phyloP scores from a whole-genome alignment of 306 rosid genomes.

The Potentilla sterilis region DNA sequence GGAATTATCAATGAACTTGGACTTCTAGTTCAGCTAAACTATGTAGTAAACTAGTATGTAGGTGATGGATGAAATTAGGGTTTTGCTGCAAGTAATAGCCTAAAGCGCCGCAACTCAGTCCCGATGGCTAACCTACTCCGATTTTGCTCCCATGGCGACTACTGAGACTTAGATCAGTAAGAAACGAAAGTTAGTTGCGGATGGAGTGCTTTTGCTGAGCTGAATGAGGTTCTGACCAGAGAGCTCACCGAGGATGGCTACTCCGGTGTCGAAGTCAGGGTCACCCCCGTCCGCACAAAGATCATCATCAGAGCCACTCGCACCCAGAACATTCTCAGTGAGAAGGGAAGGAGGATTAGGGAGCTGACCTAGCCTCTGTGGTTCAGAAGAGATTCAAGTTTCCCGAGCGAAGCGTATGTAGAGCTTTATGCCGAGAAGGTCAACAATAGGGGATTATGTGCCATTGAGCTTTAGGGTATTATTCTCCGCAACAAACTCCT shows the following conservation, averaged over 20 bases:
- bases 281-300: constrained; percentile 56
- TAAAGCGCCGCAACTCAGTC: constrained; percentile 6
- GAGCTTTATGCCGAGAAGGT: constrained; percentile 64
- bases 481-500: constrained; percentile 55
- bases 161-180: constrained; percentile 55
- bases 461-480: constrained; percentile 35
- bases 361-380: constrained; percentile 42
- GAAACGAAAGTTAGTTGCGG: constrained; percentile 68
- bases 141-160: constrained; percentile 7
- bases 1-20: no score
- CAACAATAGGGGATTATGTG: constrained; percentile 55
- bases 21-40: no score
- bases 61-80: constrained; percentile 10
- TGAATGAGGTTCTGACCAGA: constrained; percentile 63
- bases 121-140: neutral
- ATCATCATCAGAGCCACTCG: constrained; percentile 55
- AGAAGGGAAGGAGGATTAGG: constrained; percentile 61
- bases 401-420: constrained; percentile 44
- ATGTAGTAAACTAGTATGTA: no score
- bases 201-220: constrained; percentile 59
- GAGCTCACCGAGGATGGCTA: constrained; percentile 72
- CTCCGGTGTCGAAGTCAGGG: constrained; percentile 72
- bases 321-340: constrained; percentile 53
- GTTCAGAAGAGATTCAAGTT: constrained; percentile 64
- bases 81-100: constrained; percentile 3